Evolutionary conservation across 2,329 filamentous ascomycete species (phyloP), one percentile per base, ranked within the genome.

Genomic region (Sporothrix curviconia): DNA sequence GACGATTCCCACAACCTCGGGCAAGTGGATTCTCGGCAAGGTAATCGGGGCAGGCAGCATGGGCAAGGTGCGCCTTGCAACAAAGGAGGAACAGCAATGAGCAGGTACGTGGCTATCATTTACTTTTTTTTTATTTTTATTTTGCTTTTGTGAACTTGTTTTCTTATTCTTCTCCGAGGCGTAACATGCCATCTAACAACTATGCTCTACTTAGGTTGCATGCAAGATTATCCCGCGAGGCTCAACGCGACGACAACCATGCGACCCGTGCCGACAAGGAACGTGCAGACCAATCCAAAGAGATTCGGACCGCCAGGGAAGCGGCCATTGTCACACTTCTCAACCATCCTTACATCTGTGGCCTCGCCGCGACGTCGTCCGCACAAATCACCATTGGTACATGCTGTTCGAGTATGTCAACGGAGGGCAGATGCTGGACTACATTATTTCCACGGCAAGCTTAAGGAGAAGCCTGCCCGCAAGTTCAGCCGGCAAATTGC

Each of bases 341-440:
- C 58, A 90, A 91, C 68, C 94, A 97, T 67, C 94, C 92, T 14
- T 95, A 96, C 69, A 95, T 99, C 59, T 97, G 94, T 70, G 91
- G 89, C 59, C 89, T 99, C 81, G n/a, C n/a, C 85, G 91, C 63
- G 94, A 99, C 74, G 91, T 96, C 25, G 88, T 97, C 57, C 87
- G 92, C 58, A 97, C 94, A 52, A 92, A 94, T 67, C 94, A 96
- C 70, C 94, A 99, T 73, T 99, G 94, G 94, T 99, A 99, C 74
- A 99, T 99, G 94, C 84, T 99, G 53, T 99, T 96, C 69, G 94
- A 99, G 75, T 96, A 94, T 71, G 94, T 99, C 72, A 96, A 99
- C 69, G 94, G 94, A 49, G 94, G 94, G 17, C 94, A 99, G 74
- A 97, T 99, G 94, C 84, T 99, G 61, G 94, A 99, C 76, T 99